Conservation (phyloP, 495 filamentous ascomycete species). For the Hypoxylon crocopeplum region DNA sequence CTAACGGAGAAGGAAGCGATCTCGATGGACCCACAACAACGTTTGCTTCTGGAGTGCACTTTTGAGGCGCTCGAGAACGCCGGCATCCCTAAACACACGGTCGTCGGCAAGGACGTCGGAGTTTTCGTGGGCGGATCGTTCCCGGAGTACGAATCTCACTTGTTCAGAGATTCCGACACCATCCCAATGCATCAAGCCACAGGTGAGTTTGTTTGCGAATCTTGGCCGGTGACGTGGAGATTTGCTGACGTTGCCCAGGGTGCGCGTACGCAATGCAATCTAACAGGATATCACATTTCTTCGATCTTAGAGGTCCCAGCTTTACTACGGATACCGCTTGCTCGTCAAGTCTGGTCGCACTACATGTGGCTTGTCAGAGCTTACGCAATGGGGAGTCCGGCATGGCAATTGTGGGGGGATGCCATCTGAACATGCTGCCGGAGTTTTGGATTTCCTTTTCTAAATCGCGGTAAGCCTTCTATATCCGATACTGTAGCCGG, state of each 20-base stretch:
- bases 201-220: conserved; percentile 64
- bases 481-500: conserved; percentile 13
- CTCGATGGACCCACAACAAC: conserved; percentile 85
- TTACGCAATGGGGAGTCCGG: conserved; percentile 64
- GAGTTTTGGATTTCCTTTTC: conserved; percentile 62
- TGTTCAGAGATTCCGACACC: conserved; percentile 76
- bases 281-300: conserved; percentile 69
- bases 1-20: conserved; percentile 74
- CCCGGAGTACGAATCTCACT: conserved; percentile 83
- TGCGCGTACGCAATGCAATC: conserved; percentile 60
- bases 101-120: conserved; percentile 76
- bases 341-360: conserved; percentile 72
- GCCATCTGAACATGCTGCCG: conserved; percentile 63
- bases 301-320: conserved; percentile 63
- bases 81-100: conserved; percentile 79
- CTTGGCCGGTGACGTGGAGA: background rate
- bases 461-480: conserved; percentile 35
- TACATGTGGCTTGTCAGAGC: conserved; percentile 80
- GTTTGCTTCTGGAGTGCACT: conserved; percentile 78
- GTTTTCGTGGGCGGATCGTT: conserved; percentile 87
- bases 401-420: conserved; percentile 63
- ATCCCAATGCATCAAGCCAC: conserved; percentile 58
- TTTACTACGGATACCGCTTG: conserved; percentile 89
- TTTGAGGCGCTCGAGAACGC: conserved; percentile 89
- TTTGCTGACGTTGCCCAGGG: conserved; percentile 50